A percentile compares a stretch with the other conserved stretches of the same genome.
These are phyloP conservation scores for Haplographium delicatum DNA, from an alignment of 495 filamentous ascomycete species.

Conservation along the genomic window DNA sequence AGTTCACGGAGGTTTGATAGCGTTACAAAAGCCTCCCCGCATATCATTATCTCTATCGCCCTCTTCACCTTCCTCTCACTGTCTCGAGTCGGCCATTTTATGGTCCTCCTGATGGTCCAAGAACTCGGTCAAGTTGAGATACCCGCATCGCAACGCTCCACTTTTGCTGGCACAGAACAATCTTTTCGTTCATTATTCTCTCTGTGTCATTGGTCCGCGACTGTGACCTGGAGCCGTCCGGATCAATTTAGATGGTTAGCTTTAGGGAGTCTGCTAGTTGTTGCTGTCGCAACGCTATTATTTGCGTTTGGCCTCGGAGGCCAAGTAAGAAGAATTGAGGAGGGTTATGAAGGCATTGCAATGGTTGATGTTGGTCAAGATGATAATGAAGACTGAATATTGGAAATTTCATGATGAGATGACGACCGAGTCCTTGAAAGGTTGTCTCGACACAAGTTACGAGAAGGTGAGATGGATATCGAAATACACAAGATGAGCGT, in stretches of 20 bases:
- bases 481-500: too few relatives aligned
- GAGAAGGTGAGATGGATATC: too few relatives aligned
- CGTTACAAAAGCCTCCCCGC: background rate
- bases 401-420: too few relatives aligned
- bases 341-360: slow-evolving; percentile 24
- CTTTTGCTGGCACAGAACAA: slow-evolving; percentile 38
- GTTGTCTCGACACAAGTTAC: too few relatives aligned
- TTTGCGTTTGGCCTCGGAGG: slow-evolving; percentile 32
- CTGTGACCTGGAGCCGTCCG: slow-evolving; percentile 33
- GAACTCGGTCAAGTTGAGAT: slow-evolving; percentile 37
- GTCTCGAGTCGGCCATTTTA: slow-evolving; percentile 36
- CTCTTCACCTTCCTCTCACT: slow-evolving; percentile 36
- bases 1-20: background rate
- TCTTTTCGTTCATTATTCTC: slow-evolving; percentile 35
- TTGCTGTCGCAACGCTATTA: slow-evolving; percentile 28
- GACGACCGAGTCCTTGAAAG: too few relatives aligned
- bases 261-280: slow-evolving; percentile 29
- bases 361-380: slow-evolving; percentile 19
- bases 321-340: background rate
- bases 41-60: slow-evolving; percentile 15
- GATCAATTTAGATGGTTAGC: slow-evolving; percentile 37
- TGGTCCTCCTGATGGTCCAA: slow-evolving; percentile 38
- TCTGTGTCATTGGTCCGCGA: slow-evolving; percentile 32
- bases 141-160: slow-evolving; percentile 30
- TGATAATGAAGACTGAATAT: slow-evolving; percentile 8